Percentiles rank a stretch among this genome's conserved stretches.
phyloP scores from a whole-genome alignment of 208 protist species.

The Trypanosoma congolense region DNA sequence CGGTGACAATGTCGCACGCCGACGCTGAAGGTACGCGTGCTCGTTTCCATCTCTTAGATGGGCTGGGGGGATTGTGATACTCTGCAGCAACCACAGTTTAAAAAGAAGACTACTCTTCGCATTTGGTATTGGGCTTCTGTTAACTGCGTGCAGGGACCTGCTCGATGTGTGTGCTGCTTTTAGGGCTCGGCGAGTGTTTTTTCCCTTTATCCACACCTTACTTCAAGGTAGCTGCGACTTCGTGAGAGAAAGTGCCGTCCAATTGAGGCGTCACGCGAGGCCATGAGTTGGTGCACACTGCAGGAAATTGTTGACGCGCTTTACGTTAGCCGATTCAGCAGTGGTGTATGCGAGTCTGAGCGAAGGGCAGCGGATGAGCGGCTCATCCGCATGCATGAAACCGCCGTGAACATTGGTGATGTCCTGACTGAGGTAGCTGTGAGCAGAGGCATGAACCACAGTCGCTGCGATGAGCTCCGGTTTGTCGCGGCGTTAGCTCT shows the following conservation, averaged over 20 bases:
- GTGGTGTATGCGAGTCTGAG: constrained; percentile 21
- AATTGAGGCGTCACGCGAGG: too few species aligned
- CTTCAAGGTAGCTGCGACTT: not conserved
- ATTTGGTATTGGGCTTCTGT: too few species aligned
- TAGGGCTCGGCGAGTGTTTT: not conserved
- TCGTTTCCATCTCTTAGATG: too few species aligned
- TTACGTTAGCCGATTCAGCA: constrained; percentile 22
- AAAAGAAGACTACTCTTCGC: too few species aligned
- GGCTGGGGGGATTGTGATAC: too few species aligned
- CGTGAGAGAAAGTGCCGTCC: too few species aligned
- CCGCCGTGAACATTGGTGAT: constrained; percentile 53
- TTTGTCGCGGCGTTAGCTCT: constrained; percentile 42
- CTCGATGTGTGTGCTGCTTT: too few species aligned
- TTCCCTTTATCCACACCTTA: not conserved
- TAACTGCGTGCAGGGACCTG: too few species aligned
- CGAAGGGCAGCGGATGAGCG: constrained; percentile 31
- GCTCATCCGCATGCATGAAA: constrained; percentile 31
- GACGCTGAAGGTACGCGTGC: too few species aligned
- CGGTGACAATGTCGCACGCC: too few species aligned
- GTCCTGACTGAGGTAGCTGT: constrained; percentile 30
- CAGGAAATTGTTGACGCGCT: constrained; percentile 31
- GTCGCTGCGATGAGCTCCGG: constrained; percentile 22
- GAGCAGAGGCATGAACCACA: not conserved
- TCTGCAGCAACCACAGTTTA: too few species aligned
- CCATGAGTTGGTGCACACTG: constrained; percentile 43